Conservation (phyloP, 2,329 filamentous ascomycete genomes). For the Penicillium brevicompactum region DNA sequence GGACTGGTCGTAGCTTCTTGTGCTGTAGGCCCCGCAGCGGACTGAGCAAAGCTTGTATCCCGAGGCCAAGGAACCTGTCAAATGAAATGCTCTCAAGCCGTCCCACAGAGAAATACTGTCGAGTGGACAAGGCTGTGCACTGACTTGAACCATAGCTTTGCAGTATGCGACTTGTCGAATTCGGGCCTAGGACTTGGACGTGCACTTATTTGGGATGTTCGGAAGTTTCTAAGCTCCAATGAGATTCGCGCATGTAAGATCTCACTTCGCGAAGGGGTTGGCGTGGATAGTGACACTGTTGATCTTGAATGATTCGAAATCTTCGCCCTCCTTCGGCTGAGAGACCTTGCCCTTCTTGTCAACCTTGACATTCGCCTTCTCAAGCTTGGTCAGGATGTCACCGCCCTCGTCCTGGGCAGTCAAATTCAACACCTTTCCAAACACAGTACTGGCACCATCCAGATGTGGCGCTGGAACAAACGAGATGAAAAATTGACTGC, state of each 20-base stretch:
- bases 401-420: slow-evolving; percentile 47
- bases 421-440: slow-evolving; percentile 59
- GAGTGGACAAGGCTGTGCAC: too few species aligned
- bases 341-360: slow-evolving; percentile 64
- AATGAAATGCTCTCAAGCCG: too few species aligned
- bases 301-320: slow-evolving; percentile 56
- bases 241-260: not conserved
- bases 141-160: not conserved
- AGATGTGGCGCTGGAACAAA: slow-evolving; percentile 64
- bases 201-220: not conserved
- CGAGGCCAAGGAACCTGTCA: too few species aligned
- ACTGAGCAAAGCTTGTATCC: too few species aligned
- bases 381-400: slow-evolving; percentile 52
- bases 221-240: not conserved
- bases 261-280: slow-evolving; percentile 63
- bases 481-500: slow-evolving; percentile 66
- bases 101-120: too few species aligned
- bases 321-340: slow-evolving; percentile 44
- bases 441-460: slow-evolving; percentile 68
- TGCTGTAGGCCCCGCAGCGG: too few species aligned
- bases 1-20: too few species aligned
- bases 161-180: not conserved
- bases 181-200: not conserved
- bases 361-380: slow-evolving; percentile 61
- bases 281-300: slow-evolving; percentile 63